Conservation (phyloP, 2,329 filamentous ascomycete species). For the Paracamarosporium sp. region DNA sequence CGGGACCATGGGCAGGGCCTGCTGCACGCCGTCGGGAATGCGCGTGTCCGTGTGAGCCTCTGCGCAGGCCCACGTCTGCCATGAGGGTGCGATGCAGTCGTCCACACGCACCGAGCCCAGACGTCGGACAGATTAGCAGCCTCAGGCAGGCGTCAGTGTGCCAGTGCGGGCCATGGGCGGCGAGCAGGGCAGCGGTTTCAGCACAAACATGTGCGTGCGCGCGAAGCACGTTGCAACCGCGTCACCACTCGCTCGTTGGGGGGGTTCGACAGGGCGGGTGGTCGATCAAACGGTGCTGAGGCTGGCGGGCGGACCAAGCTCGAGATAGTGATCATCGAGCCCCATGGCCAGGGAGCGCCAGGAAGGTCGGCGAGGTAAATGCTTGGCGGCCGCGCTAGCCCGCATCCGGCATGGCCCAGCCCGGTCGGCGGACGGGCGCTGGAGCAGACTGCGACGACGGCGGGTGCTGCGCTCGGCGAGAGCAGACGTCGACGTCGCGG, state of each 20-base stretch:
- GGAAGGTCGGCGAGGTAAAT: slow-evolving; percentile 45
- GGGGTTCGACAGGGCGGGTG: slow-evolving; percentile 24
- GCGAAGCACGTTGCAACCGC: slow-evolving; percentile 20
- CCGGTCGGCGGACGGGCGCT: background rate
- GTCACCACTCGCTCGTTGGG: slow-evolving; percentile 22
- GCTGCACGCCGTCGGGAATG: slow-evolving; percentile 14
- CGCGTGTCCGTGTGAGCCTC: slow-evolving; percentile 18
- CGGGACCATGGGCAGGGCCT: slow-evolving; percentile 18
- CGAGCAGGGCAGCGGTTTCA: background rate
- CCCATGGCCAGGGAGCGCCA: slow-evolving; percentile 29
- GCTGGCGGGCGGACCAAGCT: slow-evolving; percentile 37
- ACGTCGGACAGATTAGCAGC: background rate
- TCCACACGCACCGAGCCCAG: background rate
- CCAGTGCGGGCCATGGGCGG: background rate
- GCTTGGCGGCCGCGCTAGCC: slow-evolving; percentile 26
- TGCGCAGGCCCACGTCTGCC: background rate
- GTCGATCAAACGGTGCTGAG: slow-evolving; percentile 49
- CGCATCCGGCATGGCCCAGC: background rate
- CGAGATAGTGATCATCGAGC: slow-evolving; percentile 41
- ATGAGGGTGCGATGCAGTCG: background rate
- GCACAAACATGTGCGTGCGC: slow-evolving; percentile 1
- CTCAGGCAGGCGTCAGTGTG: background rate
- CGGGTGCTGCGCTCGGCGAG: no score
- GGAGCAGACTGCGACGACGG: background rate
- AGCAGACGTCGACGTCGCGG: background rate